Evolutionary conservation across 129 eudicot genomes (phyloP), one percentile per base, ranked within the genome.

Genomic region (Centaurea solstitialis): DNA sequence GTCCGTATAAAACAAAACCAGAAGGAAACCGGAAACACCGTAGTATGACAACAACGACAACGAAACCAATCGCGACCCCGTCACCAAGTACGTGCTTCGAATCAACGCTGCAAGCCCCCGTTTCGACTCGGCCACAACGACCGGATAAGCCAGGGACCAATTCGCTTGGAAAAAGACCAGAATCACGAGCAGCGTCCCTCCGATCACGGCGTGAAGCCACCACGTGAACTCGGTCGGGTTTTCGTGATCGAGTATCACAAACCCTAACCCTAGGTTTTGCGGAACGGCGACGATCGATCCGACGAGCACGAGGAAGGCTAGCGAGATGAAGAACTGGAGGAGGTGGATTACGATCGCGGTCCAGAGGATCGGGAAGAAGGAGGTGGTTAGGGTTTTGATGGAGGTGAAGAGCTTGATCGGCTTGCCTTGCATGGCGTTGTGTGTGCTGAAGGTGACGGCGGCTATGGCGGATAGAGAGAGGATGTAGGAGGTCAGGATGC

Each of bases 391-490:
- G 11, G 94, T 85, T 24, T 83, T 84, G 24, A 93, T 10, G 17
- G 93, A 73, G 64, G 91, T 67, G 12, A 50, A n/a, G 47, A 93
- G 26, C 5, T 79, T 79, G 35, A 91, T 89, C 50, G 92, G 97
- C 28, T 80, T 70, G 9, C 90, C 89, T 37, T 76, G 76, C 81
- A 87, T 89, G 22, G 76, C 94, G 53, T 86, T 90, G 88, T 75
- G 73, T 23, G 91, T 78, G 85, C 85, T 87, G 84, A 82, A 80
- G 53, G 93, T 86, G 84, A 93, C 75, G 0, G 91, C 71, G n/a
- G 84, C 78, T n/a, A 79, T 5, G 73, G 95, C 93, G 64, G 22
- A 85, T 9, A 90, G 72, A 67, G 81, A 70, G 76, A 87, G 64
- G 41, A 88, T 4, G 39, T 74, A 67, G 24, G 70, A 13, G 23